These are phyloP conservation scores for Trifolium dubium DNA, from an alignment of 306 rosid genomes.

Conservation along the genomic window DNA sequence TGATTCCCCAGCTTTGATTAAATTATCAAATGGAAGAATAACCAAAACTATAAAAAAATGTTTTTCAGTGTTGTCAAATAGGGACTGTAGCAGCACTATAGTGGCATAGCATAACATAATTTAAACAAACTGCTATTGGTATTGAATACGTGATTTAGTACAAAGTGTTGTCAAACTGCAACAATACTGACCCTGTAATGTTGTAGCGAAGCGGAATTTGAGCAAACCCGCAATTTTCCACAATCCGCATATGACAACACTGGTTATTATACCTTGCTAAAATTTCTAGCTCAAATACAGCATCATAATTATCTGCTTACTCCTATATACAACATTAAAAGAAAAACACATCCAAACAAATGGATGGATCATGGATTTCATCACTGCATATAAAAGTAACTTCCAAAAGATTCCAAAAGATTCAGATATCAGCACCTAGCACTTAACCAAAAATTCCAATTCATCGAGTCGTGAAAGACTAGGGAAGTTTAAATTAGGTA, in stretches of 20 bases:
- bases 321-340: constrained; percentile 1
- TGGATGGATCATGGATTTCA: neutral
- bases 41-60: constrained; percentile 41
- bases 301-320: constrained; percentile 16
- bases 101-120: neutral
- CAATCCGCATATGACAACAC: neutral
- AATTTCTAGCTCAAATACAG: constrained; percentile 26
- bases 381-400: constrained; percentile 1
- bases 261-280: constrained; percentile 12
- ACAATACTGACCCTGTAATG: neutral
- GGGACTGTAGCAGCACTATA: neutral
- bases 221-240: neutral
- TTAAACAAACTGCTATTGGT: neutral
- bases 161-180: neutral
- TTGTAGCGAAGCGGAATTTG: neutral
- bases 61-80: neutral
- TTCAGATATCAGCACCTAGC: constrained; percentile 10
- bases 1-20: neutral
- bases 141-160: too few relatives aligned
- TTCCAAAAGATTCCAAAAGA: constrained; percentile 33
- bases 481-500: constrained; percentile 14
- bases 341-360: constrained; percentile 27
- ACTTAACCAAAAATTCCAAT: constrained; percentile 4
- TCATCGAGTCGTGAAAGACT: constrained; percentile 2
- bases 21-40: constrained; percentile 1